Percentiles rank a stretch among this genome's conserved stretches.
Conservation (phyloP, 2,329 filamentous ascomycete genomes). For the Alternaria sp. region DNA sequence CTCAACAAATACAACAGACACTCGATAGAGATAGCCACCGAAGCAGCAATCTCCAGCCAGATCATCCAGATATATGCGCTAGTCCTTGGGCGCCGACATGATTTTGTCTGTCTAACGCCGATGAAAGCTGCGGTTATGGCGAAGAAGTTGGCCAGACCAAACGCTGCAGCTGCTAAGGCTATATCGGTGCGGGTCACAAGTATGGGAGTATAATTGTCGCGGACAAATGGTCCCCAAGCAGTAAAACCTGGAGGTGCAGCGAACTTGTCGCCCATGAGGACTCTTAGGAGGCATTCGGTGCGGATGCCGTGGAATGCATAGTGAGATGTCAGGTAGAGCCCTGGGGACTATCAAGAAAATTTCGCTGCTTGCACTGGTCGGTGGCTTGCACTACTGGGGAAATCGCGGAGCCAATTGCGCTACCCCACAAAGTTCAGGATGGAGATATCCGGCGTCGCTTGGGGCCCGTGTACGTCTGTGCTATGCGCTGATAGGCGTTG, state of each 20-base stretch:
- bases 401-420: constrained; percentile 8
- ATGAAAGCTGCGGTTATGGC: constrained; percentile 40
- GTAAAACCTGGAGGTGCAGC: constrained; percentile 26
- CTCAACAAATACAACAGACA: constrained; percentile 44
- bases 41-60: constrained; percentile 57
- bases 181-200: constrained; percentile 30
- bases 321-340: neutral
- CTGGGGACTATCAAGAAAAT: neutral
- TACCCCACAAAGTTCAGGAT: constrained; percentile 9
- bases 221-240: constrained; percentile 38
- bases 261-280: constrained; percentile 23
- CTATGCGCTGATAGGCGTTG: neutral
- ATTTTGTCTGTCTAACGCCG: constrained; percentile 36
- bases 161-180: constrained; percentile 28
- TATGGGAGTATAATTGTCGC: constrained; percentile 26
- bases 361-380: neutral
- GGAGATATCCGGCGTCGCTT: neutral
- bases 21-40: constrained; percentile 52
- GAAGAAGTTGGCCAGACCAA: constrained; percentile 31
- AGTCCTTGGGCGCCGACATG: constrained; percentile 27
- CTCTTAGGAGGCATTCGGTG: constrained; percentile 1
- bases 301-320: constrained; percentile 1
- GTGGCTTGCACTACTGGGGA: constrained; percentile 5
- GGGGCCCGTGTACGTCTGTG: neutral
- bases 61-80: constrained; percentile 58